phyloP scores from a whole-genome alignment of 495 filamentous ascomycete species.

The Lasiosphaeria miniovina region DNA sequence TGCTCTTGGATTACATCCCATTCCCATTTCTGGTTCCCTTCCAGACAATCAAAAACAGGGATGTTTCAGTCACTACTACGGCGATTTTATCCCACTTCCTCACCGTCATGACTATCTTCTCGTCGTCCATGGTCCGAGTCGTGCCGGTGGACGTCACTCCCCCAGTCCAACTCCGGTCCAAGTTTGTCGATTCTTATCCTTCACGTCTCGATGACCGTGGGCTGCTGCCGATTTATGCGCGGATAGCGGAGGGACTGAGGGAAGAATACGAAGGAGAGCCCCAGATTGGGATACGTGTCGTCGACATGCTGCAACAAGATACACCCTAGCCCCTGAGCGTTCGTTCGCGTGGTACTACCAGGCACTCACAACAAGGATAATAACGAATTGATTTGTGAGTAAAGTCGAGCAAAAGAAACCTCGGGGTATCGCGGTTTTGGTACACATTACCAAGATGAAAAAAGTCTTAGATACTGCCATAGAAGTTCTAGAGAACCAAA shows the following conservation, averaged over 20 bases:
- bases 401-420: no score
- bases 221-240: neutral
- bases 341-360: no score
- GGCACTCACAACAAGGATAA: no score
- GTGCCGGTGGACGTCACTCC: no score
- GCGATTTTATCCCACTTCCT: neutral
- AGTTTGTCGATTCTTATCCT: neutral
- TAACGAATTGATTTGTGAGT: no score
- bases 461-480: no score
- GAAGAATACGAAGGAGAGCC: neutral
- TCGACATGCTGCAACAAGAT: neutral
- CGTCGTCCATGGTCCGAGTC: neutral
- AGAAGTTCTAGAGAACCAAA: no score
- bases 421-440: no score
- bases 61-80: neutral
- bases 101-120: constrained; percentile 2
- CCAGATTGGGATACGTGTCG: constrained; percentile 4
- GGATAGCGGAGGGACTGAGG: neutral
- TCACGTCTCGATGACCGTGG: neutral
- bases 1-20: neutral
- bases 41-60: neutral
- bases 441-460: no score
- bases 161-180: neutral
- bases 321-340: no score
- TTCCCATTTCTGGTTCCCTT: neutral